These are phyloP conservation scores for Alternaria solani DNA, from an alignment of 2,329 filamentous ascomycete genomes.

Conservation along the genomic window DNA sequence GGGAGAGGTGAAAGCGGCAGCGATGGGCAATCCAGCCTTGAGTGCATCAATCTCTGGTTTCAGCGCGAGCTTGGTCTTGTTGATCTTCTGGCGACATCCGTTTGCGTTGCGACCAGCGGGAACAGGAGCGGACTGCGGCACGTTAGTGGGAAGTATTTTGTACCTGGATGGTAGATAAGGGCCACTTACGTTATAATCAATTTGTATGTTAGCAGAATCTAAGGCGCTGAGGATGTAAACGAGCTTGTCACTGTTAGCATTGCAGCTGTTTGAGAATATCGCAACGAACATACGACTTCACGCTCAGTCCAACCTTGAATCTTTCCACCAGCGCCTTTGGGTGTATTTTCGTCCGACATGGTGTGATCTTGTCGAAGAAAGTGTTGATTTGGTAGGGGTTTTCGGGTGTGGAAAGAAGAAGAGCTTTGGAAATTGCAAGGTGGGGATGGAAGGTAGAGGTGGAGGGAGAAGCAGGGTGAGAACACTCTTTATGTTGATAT, in stretches of 20 bases:
- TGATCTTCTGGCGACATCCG: slow-evolving; percentile 33
- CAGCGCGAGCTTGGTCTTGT: slow-evolving; percentile 19
- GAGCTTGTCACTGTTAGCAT: slow-evolving; percentile 24
- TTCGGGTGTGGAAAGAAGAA: background rate
- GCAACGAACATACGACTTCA: background rate
- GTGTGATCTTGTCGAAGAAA: background rate
- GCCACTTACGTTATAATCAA: slow-evolving; percentile 25
- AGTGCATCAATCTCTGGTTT: slow-evolving; percentile 26
- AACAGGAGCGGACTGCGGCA: slow-evolving; percentile 24
- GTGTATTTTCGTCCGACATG: background rate
- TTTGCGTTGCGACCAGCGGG: slow-evolving; percentile 30
- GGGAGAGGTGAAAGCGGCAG: too few species aligned
- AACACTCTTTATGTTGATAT: background rate
- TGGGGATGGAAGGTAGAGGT: too few species aligned
- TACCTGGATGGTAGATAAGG: background rate
- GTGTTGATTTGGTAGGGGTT: too few species aligned
- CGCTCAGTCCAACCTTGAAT: background rate
- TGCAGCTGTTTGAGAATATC: background rate
- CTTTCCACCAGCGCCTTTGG: background rate
- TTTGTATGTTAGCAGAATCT: slow-evolving; percentile 5
- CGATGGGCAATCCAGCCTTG: background rate
- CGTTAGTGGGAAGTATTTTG: background rate
- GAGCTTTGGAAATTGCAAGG: too few species aligned
- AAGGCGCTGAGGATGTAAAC: slow-evolving; percentile 13
- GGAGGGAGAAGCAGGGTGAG: background rate